Percentiles rank a stretch among this genome's conserved stretches.
Evolutionary conservation across 2,329 filamentous ascomycete species (phyloP).

Genomic region (Cryoendolithus antarcticus): DNA sequence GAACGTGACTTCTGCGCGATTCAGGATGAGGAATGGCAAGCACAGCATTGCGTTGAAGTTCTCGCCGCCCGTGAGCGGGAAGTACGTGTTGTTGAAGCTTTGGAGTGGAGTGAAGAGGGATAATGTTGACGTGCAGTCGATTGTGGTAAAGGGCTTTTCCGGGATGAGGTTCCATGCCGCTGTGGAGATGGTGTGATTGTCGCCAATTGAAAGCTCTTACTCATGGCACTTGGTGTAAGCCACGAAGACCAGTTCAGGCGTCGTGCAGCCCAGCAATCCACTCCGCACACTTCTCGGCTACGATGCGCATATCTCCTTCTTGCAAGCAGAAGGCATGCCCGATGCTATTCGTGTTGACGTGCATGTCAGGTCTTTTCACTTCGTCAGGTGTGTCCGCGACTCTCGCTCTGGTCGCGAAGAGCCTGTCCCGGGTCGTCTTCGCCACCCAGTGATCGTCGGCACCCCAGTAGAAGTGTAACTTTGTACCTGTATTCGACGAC

Average conservation of each 20-base stretch:
- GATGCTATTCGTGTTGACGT: constrained; percentile 41
- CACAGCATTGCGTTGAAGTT: constrained; percentile 81
- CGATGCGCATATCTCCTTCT: constrained; percentile 31
- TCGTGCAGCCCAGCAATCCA: constrained; percentile 26
- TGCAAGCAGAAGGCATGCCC: constrained; percentile 49
- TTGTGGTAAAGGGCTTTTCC: constrained; percentile 71
- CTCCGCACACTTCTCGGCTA: constrained; percentile 38
- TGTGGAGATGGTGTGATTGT: constrained; percentile 8
- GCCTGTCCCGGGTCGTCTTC: constrained; percentile 42
- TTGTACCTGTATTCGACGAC: constrained; percentile 13
- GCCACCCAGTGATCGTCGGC: constrained; percentile 51
- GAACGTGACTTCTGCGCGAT: constrained; percentile 50
- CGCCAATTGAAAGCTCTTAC: neutral
- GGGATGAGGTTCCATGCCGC: constrained; percentile 64
- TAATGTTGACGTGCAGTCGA: constrained; percentile 83
- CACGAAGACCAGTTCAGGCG: too few relatives aligned
- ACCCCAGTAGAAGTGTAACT: constrained; percentile 47
- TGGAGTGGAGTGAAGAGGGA: constrained; percentile 61
- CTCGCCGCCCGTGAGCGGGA: constrained; percentile 55
- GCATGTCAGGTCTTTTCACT: constrained; percentile 35
- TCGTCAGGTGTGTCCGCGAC: constrained; percentile 10
- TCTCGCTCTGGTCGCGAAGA: constrained; percentile 35
- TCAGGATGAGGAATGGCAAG: constrained; percentile 72
- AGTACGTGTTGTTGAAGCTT: constrained; percentile 79
- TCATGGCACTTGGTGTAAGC: too few relatives aligned